phyloP scores from a whole-genome alignment of 2,329 filamentous ascomycete genomes.

The Coniosporium tulheliwenetii region DNA sequence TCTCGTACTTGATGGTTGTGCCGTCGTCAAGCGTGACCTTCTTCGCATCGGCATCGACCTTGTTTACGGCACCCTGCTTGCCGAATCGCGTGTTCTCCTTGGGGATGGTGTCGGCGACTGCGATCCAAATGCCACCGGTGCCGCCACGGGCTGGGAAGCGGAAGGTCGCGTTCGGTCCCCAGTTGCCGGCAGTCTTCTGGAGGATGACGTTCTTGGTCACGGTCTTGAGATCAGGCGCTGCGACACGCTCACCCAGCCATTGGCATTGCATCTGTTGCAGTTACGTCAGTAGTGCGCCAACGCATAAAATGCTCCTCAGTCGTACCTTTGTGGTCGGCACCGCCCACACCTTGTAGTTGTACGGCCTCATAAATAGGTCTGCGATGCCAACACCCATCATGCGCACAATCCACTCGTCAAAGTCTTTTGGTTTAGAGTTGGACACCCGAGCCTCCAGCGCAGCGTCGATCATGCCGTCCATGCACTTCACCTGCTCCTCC shows the following conservation, averaged over 20 bases:
- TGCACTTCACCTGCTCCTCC: conserved; percentile 87
- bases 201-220: conserved; percentile 91
- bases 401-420: conserved; percentile 95
- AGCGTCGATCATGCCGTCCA: conserved; percentile 92
- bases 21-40: conserved; percentile 69
- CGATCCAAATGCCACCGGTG: conserved; percentile 98
- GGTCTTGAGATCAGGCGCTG: conserved; percentile 86
- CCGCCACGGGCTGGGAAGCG: conserved; percentile 91
- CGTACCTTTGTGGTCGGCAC: conserved; percentile 89
- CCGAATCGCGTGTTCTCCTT: conserved; percentile 86
- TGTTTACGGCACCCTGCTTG: conserved; percentile 66
- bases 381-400: conserved; percentile 82
- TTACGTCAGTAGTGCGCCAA: background rate
- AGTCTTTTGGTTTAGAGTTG: conserved; percentile 86
- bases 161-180: conserved; percentile 98
- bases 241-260: conserved; percentile 98
- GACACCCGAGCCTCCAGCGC: conserved; percentile 73
- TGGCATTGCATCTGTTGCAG: conserved; percentile 82
- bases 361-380: conserved; percentile 95
- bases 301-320: background rate
- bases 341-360: conserved; percentile 99
- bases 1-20: conserved; percentile 77
- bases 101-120: conserved; percentile 83
- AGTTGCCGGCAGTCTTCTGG: conserved; percentile 90
- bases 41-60: conserved; percentile 77